A percentile compares a stretch with the other conserved stretches of the same genome.
Conservation (phyloP, 306 rosid genomes). For the Lagenaria siceraria region DNA sequence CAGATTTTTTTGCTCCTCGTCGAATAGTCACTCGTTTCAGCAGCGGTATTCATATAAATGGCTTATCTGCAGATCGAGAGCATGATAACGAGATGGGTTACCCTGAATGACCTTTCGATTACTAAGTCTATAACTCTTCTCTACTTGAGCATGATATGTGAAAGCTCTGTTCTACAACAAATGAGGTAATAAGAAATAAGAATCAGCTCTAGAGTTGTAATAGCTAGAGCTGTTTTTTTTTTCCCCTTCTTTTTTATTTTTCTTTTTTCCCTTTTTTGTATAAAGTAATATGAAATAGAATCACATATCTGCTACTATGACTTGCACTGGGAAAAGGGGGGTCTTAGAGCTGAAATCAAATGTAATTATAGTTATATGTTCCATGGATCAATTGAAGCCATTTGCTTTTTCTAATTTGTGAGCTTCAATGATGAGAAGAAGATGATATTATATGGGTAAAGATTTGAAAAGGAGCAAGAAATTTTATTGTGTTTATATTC, state of each 20-base stretch:
- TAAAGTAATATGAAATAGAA: neutral
- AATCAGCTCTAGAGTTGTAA: neutral
- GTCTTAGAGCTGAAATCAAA: neutral
- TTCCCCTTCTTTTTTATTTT: neutral
- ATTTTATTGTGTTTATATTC: neutral
- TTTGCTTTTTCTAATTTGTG: neutral
- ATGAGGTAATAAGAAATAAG: slow-evolving; percentile 1
- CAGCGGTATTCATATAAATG: slow-evolving; percentile 20
- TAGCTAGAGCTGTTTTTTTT: neutral
- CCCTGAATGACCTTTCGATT: slow-evolving; percentile 28
- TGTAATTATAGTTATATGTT: neutral
- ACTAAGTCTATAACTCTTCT: neutral
- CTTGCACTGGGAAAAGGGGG: neutral
- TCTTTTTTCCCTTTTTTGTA: neutral
- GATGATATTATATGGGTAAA: neutral
- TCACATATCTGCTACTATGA: neutral
- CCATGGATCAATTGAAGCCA: neutral
- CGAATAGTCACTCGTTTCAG: slow-evolving; percentile 20
- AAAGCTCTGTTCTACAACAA: neutral
- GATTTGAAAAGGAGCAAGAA: neutral
- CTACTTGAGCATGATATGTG: neutral
- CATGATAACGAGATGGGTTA: slow-evolving; percentile 29
- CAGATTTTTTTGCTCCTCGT: slow-evolving; percentile 32
- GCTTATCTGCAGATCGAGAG: slow-evolving; percentile 27
- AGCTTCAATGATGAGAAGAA: neutral